phyloP scores from a whole-genome alignment of 176 grass and related monocot species.

The bread wheat (Triticum aestivum) region IWGSC_CS_RefSeq_v2.1 NC_057794.1:466529273-466529772 shows the following conservation, averaged over 20 bases:
- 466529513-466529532: background rate
- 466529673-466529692: conserved; percentile 22
- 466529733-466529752: conserved; percentile 32
- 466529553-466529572: background rate
- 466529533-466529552: background rate
- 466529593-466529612: background rate
- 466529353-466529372: no score
- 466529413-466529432: background rate
- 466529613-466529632: conserved; percentile 10
- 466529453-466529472: background rate
- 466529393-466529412: background rate
- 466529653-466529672: conserved; percentile 10
- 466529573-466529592: background rate
- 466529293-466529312: no score
- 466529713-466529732: conserved; percentile 1
- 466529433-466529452: background rate
- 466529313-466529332: no score
- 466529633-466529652: conserved; percentile 18
- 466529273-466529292: no score
- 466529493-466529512: background rate
- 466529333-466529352: no score
- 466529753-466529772: conserved; percentile 8
- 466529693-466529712: conserved; percentile 22
- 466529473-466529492: background rate
- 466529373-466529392: background rate